Base-by-base conservation (phyloP, 1,139 yeast genomes). In the Kluyveromyces marxianus region DNA sequence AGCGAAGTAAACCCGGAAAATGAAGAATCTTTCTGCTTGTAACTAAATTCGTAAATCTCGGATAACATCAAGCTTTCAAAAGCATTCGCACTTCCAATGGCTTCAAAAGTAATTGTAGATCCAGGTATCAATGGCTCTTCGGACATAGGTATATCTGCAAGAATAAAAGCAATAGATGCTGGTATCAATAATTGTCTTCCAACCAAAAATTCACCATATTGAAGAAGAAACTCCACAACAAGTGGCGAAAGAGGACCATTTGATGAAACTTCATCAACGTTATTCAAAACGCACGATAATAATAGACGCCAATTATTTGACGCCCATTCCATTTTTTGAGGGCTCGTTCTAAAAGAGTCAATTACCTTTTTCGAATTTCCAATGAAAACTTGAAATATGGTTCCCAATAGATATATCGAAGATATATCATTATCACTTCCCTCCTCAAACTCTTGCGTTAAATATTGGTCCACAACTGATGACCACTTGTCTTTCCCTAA, bases 11-110 rank as follows among this genome's bases (percentile, higher is more conserved):
- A 59, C 4, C 56, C 58, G 27, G 52, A 48, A 10, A 53, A 44
- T 32, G 57, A 58, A 7, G 53, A 38, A 42, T 58, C 60, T 7
- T 29, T 35, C 2, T 41, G 25, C 4, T 51, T 32, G 31, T 43
- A 46, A 8, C 40, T 30, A 55, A 72, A 82, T 58, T 87, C 96
- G 60, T 84, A 87, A 7, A 87, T 69, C 62, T 90, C 96, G 3
- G 66, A 60, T 51, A 61, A 55, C 4, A 63, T 33, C 10, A 53
- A 42, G 39, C 65, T 48, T 37, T 59, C 60, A 4, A 52, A 32
- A 7, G 65, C 54, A 34, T 50, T 50, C 7, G 58, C 50, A n/a
- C 50, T 45, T 3, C 67, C 66, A 25, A 64, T 46, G 34, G 40
- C 46, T 7, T 50, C 49, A 42, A 64, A 64, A 4, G 35, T 46